phyloP scores from a whole-genome alignment of 331 rosid species.

The Rhamnella rubrinervis region DNA sequence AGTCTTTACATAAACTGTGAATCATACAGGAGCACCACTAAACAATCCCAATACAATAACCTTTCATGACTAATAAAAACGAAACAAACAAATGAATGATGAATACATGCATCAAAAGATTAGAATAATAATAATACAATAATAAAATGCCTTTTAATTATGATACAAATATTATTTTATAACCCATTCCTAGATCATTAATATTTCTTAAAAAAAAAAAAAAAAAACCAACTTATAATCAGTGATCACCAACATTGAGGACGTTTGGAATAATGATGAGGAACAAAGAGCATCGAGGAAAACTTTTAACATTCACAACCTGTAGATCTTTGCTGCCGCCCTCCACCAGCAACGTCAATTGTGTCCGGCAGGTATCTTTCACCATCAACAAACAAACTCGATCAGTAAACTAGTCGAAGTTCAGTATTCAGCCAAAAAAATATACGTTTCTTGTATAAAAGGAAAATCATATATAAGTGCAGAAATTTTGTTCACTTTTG shows the following conservation, averaged over 20 bases:
- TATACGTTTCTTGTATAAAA: neutral
- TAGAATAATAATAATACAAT: constrained; percentile 21
- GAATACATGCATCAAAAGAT: constrained; percentile 18
- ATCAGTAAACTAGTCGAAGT: neutral
- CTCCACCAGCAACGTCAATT: constrained; percentile 74
- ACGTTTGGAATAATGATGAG: constrained; percentile 17
- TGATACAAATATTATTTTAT: constrained; percentile 35
- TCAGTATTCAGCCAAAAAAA: neutral
- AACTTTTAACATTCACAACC: constrained; percentile 81
- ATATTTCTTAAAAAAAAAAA: constrained; percentile 12
- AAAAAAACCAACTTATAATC: neutral
- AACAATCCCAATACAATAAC: constrained; percentile 2
- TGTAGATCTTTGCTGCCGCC: constrained; percentile 84
- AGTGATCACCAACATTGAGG: neutral
- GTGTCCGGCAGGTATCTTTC: constrained; percentile 87
- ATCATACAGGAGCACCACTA: constrained; percentile 16
- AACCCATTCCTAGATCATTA: constrained; percentile 20
- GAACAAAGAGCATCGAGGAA: constrained; percentile 25
- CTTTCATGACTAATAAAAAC: neutral
- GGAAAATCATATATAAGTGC: neutral
- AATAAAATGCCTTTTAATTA: constrained; percentile 23
- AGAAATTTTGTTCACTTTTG: neutral
- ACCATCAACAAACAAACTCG: constrained; percentile 18
- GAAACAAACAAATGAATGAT: neutral
- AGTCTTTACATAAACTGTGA: constrained; percentile 8